phyloP scores from a whole-genome alignment of 1,139 yeast genomes.

The Zygosaccharomyces pseudobailii region DNA sequence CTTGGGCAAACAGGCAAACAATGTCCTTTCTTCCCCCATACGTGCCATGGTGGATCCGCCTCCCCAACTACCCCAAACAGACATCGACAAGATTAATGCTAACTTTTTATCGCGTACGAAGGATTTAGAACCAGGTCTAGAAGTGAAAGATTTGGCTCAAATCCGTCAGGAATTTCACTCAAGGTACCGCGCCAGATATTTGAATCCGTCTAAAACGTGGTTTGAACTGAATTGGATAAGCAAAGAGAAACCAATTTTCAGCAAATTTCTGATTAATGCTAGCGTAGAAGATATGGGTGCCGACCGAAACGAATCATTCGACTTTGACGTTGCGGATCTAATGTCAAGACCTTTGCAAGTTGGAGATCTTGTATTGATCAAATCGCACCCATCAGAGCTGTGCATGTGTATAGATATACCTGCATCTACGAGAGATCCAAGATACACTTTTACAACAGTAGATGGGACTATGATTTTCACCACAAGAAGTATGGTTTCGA shows the following conservation, averaged over 20 bases:
- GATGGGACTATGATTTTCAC: constrained; percentile 55
- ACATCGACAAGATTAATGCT: constrained; percentile 6
- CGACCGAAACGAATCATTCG: background rate
- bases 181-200: constrained; percentile 21
- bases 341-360: constrained; percentile 32
- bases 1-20: background rate
- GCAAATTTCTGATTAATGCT: constrained; percentile 9
- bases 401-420: constrained; percentile 46
- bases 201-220: constrained; percentile 29
- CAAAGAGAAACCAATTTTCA: background rate
- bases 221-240: constrained; percentile 6
- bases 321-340: constrained; percentile 11
- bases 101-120: constrained; percentile 20
- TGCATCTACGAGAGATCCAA: constrained; percentile 38
- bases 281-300: background rate
- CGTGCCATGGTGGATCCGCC: background rate
- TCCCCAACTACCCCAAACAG: constrained; percentile 3
- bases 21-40: background rate
- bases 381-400: constrained; percentile 36
- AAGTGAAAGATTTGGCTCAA: constrained; percentile 22
- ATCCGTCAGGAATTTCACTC: constrained; percentile 18
- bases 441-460: constrained; percentile 51
- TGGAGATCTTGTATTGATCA: constrained; percentile 45
- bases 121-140: constrained; percentile 27
- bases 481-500: constrained; percentile 41